Conservation (phyloP, 2,329 filamentous ascomycete genomes). For the Fusarium newnesense region DNA sequence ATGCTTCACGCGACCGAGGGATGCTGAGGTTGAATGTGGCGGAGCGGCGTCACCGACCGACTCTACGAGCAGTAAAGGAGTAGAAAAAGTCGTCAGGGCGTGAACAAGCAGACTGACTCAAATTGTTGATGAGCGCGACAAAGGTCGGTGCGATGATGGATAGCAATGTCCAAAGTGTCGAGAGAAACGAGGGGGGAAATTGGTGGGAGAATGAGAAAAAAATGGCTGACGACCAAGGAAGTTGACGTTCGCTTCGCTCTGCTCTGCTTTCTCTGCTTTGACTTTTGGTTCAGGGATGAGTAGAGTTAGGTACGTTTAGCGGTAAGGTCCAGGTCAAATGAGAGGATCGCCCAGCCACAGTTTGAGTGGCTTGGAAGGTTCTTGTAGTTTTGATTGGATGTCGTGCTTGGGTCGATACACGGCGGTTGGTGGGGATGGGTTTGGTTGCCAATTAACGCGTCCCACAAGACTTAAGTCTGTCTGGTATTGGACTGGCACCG, state of each 20-base stretch:
- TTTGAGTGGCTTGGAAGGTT: slow-evolving; percentile 23
- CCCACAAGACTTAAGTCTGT: slow-evolving; percentile 3
- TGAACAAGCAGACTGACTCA: slow-evolving; percentile 15
- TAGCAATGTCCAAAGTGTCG: slow-evolving; percentile 33
- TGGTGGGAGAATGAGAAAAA: slow-evolving; percentile 35
- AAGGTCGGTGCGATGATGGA: slow-evolving; percentile 24
- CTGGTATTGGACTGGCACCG: background rate
- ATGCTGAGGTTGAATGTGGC: slow-evolving; percentile 39
- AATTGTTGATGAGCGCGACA: slow-evolving; percentile 26
- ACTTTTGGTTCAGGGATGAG: slow-evolving; percentile 45
- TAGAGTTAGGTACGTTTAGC: slow-evolving; percentile 30
- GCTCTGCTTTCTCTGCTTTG: slow-evolving; percentile 21
- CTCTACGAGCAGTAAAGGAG: slow-evolving; percentile 36
- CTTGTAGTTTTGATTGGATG: slow-evolving; percentile 25
- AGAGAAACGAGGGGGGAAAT: slow-evolving; percentile 32
- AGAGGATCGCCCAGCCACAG: slow-evolving; percentile 36
- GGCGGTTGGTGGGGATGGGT: slow-evolving; percentile 24
- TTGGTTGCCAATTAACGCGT: slow-evolving; percentile 35
- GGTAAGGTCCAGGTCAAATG: slow-evolving; percentile 26
- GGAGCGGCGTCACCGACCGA: slow-evolving; percentile 41
- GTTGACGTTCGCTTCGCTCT: slow-evolving; percentile 38
- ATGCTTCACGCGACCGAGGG: slow-evolving; percentile 55
- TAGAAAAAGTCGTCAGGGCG: slow-evolving; percentile 33
- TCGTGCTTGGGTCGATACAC: slow-evolving; percentile 22
- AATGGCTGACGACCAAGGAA: slow-evolving; percentile 40